phyloP scores from a whole-genome alignment of 805 yeast species.

The Metschnikowia anglica region DNA sequence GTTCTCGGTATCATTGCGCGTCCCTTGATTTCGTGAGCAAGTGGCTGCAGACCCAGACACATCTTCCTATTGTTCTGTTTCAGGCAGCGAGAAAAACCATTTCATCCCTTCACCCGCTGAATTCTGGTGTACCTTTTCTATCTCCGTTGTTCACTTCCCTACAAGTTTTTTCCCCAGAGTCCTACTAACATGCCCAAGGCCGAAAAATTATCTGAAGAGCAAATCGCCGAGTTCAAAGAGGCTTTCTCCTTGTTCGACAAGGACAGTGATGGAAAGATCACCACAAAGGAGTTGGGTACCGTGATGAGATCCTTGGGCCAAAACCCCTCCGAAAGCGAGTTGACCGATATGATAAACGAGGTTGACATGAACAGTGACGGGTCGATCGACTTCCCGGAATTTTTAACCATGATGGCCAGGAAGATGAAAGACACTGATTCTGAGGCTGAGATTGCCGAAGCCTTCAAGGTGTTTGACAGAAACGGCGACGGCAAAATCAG shows the following conservation, averaged over 20 bases:
- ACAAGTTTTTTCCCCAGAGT: neutral
- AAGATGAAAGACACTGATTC: constrained; percentile 96
- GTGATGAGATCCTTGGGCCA: constrained; percentile 99
- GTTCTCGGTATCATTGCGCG: no score
- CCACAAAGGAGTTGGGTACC: constrained; percentile 92
- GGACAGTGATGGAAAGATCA: constrained; percentile 95
- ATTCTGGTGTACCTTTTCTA: neutral
- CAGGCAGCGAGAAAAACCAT: no score
- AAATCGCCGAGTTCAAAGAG: constrained; percentile 94
- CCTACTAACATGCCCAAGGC: constrained; percentile 46
- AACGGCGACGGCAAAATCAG: constrained; percentile 97
- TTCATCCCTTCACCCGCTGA: no score
- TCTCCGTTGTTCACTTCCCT: neutral
- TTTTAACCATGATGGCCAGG: constrained; percentile 42
- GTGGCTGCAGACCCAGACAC: neutral
- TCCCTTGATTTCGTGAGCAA: neutral
- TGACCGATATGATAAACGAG: constrained; percentile 95
- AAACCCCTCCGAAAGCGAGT: constrained; percentile 94
- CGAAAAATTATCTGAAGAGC: constrained; percentile 91
- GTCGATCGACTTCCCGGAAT: constrained; percentile 48
- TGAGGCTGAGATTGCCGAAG: constrained; percentile 96
- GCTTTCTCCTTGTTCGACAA: constrained; percentile 97
- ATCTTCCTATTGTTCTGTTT: neutral
- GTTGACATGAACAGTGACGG: constrained; percentile 96
- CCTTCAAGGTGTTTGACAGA: constrained; percentile 95